Percentiles rank a stretch among this genome's conserved stretches.
Evolutionary conservation across 208 protist genomes (phyloP).

Genomic region (Trichomonas vaginalis): DNA sequence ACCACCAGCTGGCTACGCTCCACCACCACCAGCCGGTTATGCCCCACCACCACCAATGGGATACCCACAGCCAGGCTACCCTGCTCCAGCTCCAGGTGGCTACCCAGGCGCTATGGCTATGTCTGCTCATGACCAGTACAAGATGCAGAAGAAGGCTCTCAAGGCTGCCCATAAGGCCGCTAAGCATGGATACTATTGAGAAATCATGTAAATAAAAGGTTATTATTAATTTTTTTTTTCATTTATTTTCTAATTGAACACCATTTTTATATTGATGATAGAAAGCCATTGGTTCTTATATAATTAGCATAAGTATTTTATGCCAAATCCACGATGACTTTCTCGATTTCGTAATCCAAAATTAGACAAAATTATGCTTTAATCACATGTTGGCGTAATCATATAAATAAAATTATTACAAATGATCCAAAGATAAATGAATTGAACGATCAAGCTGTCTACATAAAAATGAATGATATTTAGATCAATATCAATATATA

Average conservation of each 20-base stretch:
- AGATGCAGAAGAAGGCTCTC: not conserved
- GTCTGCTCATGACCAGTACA: not conserved
- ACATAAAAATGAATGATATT: too few species aligned
- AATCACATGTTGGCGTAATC: not conserved
- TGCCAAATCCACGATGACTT: not conserved
- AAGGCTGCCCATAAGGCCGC: not conserved
- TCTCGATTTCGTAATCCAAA: not conserved
- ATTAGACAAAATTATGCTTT: not conserved
- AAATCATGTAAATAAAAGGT: too few species aligned
- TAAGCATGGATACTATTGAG: not conserved
- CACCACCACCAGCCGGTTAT: not conserved
- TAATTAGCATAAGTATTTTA: not conserved
- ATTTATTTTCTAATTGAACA: not conserved
- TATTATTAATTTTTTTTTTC: not conserved
- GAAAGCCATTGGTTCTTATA: not conserved
- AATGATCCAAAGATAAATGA: too few species aligned
- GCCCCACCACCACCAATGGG: not conserved
- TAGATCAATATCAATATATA: too few species aligned
- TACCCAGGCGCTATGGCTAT: not conserved
- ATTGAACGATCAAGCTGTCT: too few species aligned
- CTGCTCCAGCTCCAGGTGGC: not conserved
- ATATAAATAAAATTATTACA: too few species aligned
- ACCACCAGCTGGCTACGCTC: not conserved
- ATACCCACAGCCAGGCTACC: not conserved
- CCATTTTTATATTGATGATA: not conserved